These are phyloP conservation scores for Lycium ferocissimum DNA, from an alignment of 257 asterid genomes.

Conservation along the genomic window DNA sequence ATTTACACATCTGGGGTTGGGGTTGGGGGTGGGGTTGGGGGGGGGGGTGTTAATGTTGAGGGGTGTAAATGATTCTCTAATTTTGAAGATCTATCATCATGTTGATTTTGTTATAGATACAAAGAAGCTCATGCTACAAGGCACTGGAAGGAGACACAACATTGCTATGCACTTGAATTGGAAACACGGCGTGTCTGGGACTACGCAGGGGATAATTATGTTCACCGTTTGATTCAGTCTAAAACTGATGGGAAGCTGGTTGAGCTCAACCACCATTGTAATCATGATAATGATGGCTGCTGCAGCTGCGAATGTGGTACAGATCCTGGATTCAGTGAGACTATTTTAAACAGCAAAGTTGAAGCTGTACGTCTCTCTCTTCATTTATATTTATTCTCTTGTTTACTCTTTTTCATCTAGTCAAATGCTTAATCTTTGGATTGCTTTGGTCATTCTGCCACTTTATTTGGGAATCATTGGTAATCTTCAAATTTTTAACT, in stretches of 20 bases:
- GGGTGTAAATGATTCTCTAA: background rate
- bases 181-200: slow-evolving; percentile 99
- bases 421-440: slow-evolving; percentile 15
- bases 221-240: slow-evolving; percentile 92
- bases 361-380: slow-evolving; percentile 64
- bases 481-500: slow-evolving; percentile 29
- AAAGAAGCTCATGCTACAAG: slow-evolving; percentile 77
- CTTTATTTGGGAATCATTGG: slow-evolving; percentile 27
- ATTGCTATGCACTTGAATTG: slow-evolving; percentile 95
- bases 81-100: slow-evolving; percentile 29
- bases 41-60: too few relatives aligned
- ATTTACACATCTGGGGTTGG: background rate
- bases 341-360: slow-evolving; percentile 65
- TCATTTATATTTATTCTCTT: slow-evolving; percentile 27
- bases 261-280: slow-evolving; percentile 78
- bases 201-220: slow-evolving; percentile 93
- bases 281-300: slow-evolving; percentile 50
- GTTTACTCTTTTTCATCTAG: slow-evolving; percentile 25
- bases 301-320: slow-evolving; percentile 47
- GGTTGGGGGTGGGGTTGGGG: too few relatives aligned
- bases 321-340: slow-evolving; percentile 57
- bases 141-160: slow-evolving; percentile 97
- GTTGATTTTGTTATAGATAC: slow-evolving; percentile 55
- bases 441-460: slow-evolving; percentile 23
- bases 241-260: slow-evolving; percentile 96